Conservation (phyloP, 805 yeast species). For the Candida vaughaniae region DNA sequence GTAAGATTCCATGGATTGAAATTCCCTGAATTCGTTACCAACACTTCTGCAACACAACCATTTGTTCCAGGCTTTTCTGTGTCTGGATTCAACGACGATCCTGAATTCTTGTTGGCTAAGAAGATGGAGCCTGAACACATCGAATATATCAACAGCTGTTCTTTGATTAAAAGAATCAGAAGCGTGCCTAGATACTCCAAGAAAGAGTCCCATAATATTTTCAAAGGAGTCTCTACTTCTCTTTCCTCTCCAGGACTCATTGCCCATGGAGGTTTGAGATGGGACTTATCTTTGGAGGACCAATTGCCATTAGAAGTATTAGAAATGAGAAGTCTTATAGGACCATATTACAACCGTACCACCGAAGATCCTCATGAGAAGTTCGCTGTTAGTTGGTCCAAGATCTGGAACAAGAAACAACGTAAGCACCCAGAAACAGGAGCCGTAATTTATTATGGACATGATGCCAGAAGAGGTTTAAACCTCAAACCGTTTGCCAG, state of each 20-base stretch:
- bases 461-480: constrained; percentile 80
- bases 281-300: constrained; percentile 56
- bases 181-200: constrained; percentile 46
- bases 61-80: background rate
- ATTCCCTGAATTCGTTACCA: constrained; percentile 25
- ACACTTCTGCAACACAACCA: constrained; percentile 6
- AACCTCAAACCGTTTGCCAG: constrained; percentile 61
- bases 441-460: constrained; percentile 73
- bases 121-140: constrained; percentile 60
- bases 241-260: constrained; percentile 45
- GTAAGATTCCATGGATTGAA: constrained; percentile 54
- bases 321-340: constrained; percentile 67
- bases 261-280: constrained; percentile 80
- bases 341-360: constrained; percentile 59
- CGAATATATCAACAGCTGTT: constrained; percentile 57
- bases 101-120: constrained; percentile 48
- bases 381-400: constrained; percentile 54
- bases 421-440: constrained; percentile 26
- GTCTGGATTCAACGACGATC: constrained; percentile 29
- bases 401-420: constrained; percentile 51
- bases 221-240: constrained; percentile 20
- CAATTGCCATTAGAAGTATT: constrained; percentile 65
- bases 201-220: constrained; percentile 19
- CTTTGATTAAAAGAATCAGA: constrained; percentile 63
- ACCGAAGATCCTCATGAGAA: constrained; percentile 45